Evolutionary conservation across 129 eudicot species (phyloP), one percentile per base, ranked within the genome.

Genomic region (Silybum marianum): DNA sequence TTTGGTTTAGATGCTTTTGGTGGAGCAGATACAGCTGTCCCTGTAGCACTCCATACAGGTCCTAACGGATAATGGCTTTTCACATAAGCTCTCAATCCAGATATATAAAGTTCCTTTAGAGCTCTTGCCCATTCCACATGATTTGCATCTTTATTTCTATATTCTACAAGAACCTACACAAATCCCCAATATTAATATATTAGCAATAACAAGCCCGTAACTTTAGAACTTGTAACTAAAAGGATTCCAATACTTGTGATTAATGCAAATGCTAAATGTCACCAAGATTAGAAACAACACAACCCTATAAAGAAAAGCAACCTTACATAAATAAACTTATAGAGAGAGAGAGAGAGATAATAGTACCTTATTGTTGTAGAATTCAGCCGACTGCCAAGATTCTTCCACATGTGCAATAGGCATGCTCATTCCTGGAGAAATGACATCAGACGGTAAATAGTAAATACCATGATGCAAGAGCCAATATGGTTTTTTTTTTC

Each of bases 61-160:
- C 99, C 99, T 83, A 95, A 81, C 13, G 99, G 99, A 67, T 95
- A 87, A 80, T 87, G 90, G 70, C 88, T 72, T 89, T 95, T 95
- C 60, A 95, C 97, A 28, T 86, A 95, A 80, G 92, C 91, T 84
- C 99, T 90, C 86, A 95, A 87, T 62, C 99, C 99, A 3, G 97
- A 93, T 21, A 92, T 25, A 74, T 86, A 95, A 10, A 95, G 93
- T 86, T 92, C 97, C 87, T 95, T 95, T 82, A 95, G 28, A 87
- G 99, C 94, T 82, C 92, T 92, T 54, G 97, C 99, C 99, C 99
- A 95, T 83, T 95, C 99, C 36, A 92, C 97, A 79, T 95, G 99
- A 74, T 89, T 89, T 24, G 97, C 79, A 67, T 95, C 97, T 85
- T 95, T 95, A 82, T 81, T 92, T 87, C 85, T 92, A 76, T 89